phyloP scores from a whole-genome alignment of 257 asterid species.

The Jaltomata sinuosa region DNA sequence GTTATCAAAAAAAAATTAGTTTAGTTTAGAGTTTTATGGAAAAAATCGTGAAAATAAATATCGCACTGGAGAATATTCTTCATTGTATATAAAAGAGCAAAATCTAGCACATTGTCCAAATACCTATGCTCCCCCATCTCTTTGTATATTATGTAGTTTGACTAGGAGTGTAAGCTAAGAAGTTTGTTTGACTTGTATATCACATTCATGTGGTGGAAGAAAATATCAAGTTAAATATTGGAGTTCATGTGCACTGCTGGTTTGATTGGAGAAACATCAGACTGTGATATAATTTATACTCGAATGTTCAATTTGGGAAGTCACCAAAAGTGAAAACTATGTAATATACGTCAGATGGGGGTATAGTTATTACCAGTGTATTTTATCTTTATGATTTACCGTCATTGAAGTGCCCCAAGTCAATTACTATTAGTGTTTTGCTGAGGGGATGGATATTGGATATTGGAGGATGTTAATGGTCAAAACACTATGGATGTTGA shows the following conservation, averaged over 20 bases:
- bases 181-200: not conserved
- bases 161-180: not conserved
- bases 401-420: not conserved
- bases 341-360: not conserved
- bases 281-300: not conserved
- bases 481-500: not conserved
- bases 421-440: not conserved
- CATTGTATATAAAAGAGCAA: not conserved
- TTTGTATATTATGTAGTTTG: not conserved
- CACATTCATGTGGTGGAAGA: conserved; percentile 1
- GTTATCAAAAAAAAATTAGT: not conserved
- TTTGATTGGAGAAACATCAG: not conserved
- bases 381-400: not conserved
- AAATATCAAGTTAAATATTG: not conserved
- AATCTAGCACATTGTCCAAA: not conserved
- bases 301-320: not conserved
- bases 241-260: not conserved
- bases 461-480: not conserved
- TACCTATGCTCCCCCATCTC: not conserved
- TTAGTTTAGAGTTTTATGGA: not conserved
- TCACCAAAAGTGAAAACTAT: not conserved
- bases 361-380: not conserved
- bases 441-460: not conserved
- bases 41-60: not conserved
- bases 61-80: not conserved